Percentiles rank a stretch among this genome's conserved stretches.
Evolutionary conservation across 2,329 filamentous ascomycete genomes (phyloP).

Genomic region (Scedosporium dehoogii): DNA sequence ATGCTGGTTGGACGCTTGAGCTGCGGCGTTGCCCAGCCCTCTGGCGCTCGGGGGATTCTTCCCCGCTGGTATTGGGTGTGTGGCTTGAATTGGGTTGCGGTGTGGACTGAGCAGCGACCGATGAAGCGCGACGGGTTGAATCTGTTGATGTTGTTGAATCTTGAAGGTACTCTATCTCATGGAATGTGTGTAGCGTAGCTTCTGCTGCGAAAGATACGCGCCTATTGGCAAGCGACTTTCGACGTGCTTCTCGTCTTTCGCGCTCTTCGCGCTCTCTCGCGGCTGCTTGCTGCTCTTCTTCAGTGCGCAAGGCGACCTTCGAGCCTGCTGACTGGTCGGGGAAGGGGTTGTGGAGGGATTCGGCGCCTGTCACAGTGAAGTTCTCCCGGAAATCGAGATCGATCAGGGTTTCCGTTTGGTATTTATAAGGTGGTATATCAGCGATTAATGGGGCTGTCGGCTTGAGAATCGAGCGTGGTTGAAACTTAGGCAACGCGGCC

Average conservation of each 20-base stretch:
- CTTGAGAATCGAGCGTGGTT: conserved; percentile 67
- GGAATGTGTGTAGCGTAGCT: conserved; percentile 93
- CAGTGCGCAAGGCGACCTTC: conserved; percentile 56
- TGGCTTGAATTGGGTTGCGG: background rate
- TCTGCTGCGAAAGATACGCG: conserved; percentile 96
- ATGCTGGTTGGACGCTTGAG: conserved; percentile 56
- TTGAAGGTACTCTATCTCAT: conserved; percentile 80
- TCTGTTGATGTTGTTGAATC: conserved; percentile 78
- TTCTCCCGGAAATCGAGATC: conserved; percentile 5
- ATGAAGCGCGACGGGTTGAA: conserved; percentile 64
- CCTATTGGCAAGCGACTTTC: conserved; percentile 87
- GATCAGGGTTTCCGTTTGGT: conserved; percentile 3
- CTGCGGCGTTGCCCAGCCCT: conserved; percentile 38
- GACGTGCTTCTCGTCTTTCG: conserved; percentile 73
- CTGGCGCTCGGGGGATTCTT: background rate
- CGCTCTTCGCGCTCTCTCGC: conserved; percentile 60
- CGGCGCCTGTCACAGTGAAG: conserved; percentile 21
- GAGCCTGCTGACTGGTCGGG: conserved; percentile 27
- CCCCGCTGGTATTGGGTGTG: background rate
- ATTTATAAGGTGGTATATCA: conserved; percentile 44
- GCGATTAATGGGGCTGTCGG: conserved; percentile 59
- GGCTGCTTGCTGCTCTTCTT: conserved; percentile 62
- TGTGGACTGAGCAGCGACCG: conserved; percentile 27
- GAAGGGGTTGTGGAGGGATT: conserved; percentile 24
- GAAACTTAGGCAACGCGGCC: conserved; percentile 38